Evolutionary conservation across 192 early-diverging fungal species (phyloP).

Genomic region (Dimargaris cristalligena): DNA sequence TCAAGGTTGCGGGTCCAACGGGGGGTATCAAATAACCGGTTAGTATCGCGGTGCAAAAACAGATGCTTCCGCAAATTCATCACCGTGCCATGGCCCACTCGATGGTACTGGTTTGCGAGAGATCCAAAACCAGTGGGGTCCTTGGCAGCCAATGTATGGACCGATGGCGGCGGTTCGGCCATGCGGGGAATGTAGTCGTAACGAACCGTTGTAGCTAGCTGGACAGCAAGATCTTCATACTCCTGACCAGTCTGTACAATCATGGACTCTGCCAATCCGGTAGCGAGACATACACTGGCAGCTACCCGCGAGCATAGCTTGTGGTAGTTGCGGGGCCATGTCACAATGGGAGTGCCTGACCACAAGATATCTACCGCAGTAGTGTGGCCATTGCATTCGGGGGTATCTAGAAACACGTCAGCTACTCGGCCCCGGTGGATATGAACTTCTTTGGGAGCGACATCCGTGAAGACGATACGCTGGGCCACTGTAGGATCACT

Average conservation of each 20-base stretch:
- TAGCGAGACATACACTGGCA: slow-evolving; percentile 67
- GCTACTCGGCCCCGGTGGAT: slow-evolving; percentile 84
- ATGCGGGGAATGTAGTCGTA: slow-evolving; percentile 27
- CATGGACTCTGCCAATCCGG: slow-evolving; percentile 53
- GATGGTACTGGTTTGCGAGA: slow-evolving; percentile 18
- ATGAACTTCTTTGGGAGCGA: slow-evolving; percentile 71
- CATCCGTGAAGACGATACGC: slow-evolving; percentile 74
- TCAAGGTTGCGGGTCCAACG: slow-evolving; percentile 76
- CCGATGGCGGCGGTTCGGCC: slow-evolving; percentile 1
- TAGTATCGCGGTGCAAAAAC: slow-evolving; percentile 63
- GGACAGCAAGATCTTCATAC: slow-evolving; percentile 49
- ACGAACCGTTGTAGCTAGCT: slow-evolving; percentile 30
- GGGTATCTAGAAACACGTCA: slow-evolving; percentile 83
- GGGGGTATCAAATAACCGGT: slow-evolving; percentile 71
- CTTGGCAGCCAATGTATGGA: background rate
- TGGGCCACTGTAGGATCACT: slow-evolving; percentile 40
- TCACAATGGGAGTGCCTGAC: slow-evolving; percentile 84
- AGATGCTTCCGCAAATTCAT: slow-evolving; percentile 49
- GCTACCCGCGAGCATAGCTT: slow-evolving; percentile 86
- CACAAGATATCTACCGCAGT: slow-evolving; percentile 90
- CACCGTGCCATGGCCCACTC: slow-evolving; percentile 23
- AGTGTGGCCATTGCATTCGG: slow-evolving; percentile 94
- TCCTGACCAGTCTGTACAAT: slow-evolving; percentile 39
- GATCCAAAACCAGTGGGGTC: slow-evolving; percentile 5
- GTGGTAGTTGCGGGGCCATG: slow-evolving; percentile 71